Evolutionary conservation across 257 asterid genomes (phyloP), one percentile per base, ranked within the genome.

Genomic region (Solanum pinnatisectum): DNA sequence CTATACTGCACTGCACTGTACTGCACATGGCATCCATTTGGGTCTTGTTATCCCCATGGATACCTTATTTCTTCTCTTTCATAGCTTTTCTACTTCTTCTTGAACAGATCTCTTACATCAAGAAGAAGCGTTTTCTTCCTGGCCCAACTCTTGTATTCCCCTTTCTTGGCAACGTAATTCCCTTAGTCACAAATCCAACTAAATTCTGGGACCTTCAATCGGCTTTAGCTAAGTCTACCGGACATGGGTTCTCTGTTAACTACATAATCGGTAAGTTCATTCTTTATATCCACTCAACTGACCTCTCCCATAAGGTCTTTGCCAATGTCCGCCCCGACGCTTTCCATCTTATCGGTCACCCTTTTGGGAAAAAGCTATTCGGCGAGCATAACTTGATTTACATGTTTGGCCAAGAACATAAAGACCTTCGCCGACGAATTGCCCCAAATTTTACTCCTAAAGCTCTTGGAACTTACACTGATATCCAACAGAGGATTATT

Each of bases 261-360:
- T 97, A 95, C 93, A 91, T 95, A 82, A 90, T 95, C 89, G 99
- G 99, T 5, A 94, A 91, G 40, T 97, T 93, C 90, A 95, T 97
- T 39, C 87, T 97, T 71, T 97, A 95, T 94, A 93, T 97, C 72
- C 93, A 95, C 90, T 93, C 96, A 65, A 49, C 98, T 32, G 98
- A 97, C 27, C 93, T 93, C 33, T 95, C 98, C 30, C 96, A 95
- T 90, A 94, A 93, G 84, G 86, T 97, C 90, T 97, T 97, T 85
- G 77, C 97, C 87, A 97, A 95, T 87, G 98, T 97, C 65, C 98
- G 98, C 1, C 98, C 98, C 8, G 99, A 97, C 77, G 98, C 96
- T 84, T 96, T 96, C 89, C 98, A 95, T 73, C 98, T 96, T 81
- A 86, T 95, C 70, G 99, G 98, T 42, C 98, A 95, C 32, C 98